Evolutionary conservation across 1,139 yeast genomes (phyloP).

Genomic region (Yamadazyma atlantica): DNA sequence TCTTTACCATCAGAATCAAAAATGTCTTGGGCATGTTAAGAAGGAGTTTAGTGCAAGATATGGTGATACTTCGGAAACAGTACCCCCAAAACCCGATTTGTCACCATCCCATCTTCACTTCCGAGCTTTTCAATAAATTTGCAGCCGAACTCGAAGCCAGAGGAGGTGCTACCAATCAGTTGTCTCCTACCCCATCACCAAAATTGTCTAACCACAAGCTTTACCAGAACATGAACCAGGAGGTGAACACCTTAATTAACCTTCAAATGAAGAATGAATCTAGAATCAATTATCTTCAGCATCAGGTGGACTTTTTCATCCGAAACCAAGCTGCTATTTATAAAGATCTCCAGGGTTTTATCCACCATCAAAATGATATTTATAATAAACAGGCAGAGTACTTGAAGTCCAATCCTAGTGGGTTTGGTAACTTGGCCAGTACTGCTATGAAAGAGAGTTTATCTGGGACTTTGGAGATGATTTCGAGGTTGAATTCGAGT

Average conservation of each 20-base stretch:
- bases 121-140: slow-evolving; percentile 21
- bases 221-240: background rate
- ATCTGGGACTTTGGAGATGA: slow-evolving; percentile 3
- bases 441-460: slow-evolving; percentile 6
- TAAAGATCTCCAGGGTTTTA: slow-evolving; percentile 17
- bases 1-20: slow-evolving; percentile 17
- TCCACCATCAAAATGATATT: slow-evolving; percentile 20
- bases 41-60: slow-evolving; percentile 31
- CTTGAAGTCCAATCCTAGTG: slow-evolving; percentile 19
- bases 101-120: slow-evolving; percentile 28
- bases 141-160: slow-evolving; percentile 16
- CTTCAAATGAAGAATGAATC: slow-evolving; percentile 14
- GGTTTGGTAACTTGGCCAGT: background rate
- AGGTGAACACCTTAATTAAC: slow-evolving; percentile 5
- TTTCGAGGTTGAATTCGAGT: slow-evolving; percentile 6
- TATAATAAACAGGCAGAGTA: slow-evolving; percentile 21
- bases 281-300: slow-evolving; percentile 18
- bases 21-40: slow-evolving; percentile 23
- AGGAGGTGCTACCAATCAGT: slow-evolving; percentile 11
- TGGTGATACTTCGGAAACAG: slow-evolving; percentile 25
- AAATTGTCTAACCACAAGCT: background rate
- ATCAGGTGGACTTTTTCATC: slow-evolving; percentile 17
- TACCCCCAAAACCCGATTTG: slow-evolving; percentile 29
- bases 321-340: slow-evolving; percentile 18
- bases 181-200: slow-evolving; percentile 7